These are phyloP conservation scores for Fusarium mundagurra DNA, from an alignment of 2,329 filamentous ascomycete species.

Conservation along the genomic window DNA sequence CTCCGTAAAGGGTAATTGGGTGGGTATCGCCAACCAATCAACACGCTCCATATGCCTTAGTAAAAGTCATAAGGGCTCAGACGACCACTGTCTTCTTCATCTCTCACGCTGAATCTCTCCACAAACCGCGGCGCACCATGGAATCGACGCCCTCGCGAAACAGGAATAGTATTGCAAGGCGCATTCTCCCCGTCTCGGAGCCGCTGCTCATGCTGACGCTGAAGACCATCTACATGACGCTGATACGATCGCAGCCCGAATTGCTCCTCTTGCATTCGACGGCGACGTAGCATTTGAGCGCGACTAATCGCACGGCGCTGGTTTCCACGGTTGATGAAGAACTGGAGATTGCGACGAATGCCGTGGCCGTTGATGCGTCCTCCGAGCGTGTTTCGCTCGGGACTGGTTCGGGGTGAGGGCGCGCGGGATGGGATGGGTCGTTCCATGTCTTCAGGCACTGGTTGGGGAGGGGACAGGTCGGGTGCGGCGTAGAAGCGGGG, in stretches of 20 bases:
- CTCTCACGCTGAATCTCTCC: not conserved
- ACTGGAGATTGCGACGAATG: not conserved
- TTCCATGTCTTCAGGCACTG: not conserved
- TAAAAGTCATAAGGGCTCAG: not conserved
- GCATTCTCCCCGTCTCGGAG: not conserved
- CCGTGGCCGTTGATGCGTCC: rapidly evolving
- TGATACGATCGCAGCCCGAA: not conserved
- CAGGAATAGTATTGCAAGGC: not conserved
- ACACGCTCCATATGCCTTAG: too few relatives aligned
- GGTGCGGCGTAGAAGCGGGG: not conserved
- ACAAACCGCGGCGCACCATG: not conserved
- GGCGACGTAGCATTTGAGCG: not conserved
- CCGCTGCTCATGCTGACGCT: not conserved
- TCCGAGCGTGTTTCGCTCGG: not conserved
- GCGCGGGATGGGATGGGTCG: not conserved
- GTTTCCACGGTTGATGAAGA: not conserved
- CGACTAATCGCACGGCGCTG: not conserved
- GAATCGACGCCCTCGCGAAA: rapidly evolving
- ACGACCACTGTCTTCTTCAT: rapidly evolving
- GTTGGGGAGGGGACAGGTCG: rapidly evolving
- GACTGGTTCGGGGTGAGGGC: not conserved
- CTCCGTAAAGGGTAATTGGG: rapidly evolving
- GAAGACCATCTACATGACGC: not conserved
- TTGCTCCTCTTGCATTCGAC: not conserved
- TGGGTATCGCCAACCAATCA: not conserved